Conservation (phyloP, 1,139 yeast genomes). For the Debaryomyces singareniensis region DNA sequence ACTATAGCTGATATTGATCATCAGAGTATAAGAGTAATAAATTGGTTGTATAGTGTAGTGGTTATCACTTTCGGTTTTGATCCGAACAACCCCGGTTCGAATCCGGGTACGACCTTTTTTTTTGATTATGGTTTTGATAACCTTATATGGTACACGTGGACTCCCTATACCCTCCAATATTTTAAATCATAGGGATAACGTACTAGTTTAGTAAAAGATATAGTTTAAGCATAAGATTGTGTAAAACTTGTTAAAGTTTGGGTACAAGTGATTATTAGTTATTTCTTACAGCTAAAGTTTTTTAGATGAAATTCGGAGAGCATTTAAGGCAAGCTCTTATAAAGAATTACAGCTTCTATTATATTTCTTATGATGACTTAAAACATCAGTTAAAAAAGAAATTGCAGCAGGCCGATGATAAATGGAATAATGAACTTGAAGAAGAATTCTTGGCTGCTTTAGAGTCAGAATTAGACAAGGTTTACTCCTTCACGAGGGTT, state of each 20-base stretch:
- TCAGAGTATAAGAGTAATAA: too few relatives aligned
- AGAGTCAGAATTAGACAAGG: conserved; percentile 84
- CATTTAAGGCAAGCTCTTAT: conserved; percentile 67
- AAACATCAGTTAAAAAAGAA: conserved; percentile 73
- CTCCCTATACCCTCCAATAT: too few relatives aligned
- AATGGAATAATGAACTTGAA: conserved; percentile 74
- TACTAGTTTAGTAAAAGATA: too few relatives aligned
- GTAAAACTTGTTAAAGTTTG: too few relatives aligned
- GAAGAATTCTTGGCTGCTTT: conserved; percentile 70
- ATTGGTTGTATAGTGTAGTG: conserved; percentile 32
- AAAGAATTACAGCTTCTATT: conserved; percentile 83
- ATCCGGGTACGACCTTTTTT: conserved; percentile 86
- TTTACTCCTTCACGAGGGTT: conserved; percentile 81
- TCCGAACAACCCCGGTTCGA: conserved; percentile 94
- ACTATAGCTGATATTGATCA: too few relatives aligned
- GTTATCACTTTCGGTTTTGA: conserved; percentile 49
- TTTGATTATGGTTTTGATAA: conserved; percentile 5
- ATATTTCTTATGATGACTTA: conserved; percentile 84
- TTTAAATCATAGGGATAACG: too few relatives aligned
- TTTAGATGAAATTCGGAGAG: conserved; percentile 72
- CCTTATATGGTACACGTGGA: conserved; percentile 1
- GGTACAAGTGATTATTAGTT: too few relatives aligned
- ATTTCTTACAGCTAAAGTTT: too few relatives aligned
- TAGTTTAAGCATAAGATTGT: too few relatives aligned
- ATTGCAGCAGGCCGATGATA: conserved; percentile 43